Conservation (phyloP, 1,284 basidiomycete species). For the Cutaneotrichosporon sp. region DNA sequence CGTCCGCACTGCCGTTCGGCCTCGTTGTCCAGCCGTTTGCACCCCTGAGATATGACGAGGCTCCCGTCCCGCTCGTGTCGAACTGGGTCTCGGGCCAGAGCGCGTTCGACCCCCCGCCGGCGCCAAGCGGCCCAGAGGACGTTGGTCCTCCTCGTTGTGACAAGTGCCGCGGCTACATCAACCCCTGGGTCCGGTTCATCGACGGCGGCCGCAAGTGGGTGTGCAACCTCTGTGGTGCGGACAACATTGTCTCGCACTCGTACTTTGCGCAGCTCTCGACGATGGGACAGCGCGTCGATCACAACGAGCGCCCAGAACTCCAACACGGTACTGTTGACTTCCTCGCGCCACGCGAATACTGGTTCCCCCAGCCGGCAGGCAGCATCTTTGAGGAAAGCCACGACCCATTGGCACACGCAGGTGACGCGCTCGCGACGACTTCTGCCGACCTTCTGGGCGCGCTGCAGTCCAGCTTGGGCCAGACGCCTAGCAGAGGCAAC, state of each 20-base stretch:
- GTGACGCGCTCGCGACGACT: conserved; percentile 45
- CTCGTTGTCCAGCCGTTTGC: conserved; percentile 90
- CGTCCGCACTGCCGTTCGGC: conserved; percentile 81
- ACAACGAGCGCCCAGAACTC: conserved; percentile 79
- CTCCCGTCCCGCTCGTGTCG: conserved; percentile 71
- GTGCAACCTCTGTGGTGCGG: conserved; percentile 85
- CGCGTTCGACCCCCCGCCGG: conserved; percentile 68
- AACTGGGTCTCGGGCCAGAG: conserved; percentile 48
- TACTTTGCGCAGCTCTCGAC: conserved; percentile 87
- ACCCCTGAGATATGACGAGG: conserved; percentile 74
- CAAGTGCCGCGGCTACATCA: conserved; percentile 86
- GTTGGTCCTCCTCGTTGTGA: conserved; percentile 82
- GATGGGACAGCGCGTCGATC: conserved; percentile 77
- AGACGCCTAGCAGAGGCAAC: conserved; percentile 41
- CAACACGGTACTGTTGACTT: conserved; percentile 92
- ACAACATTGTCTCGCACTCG: conserved; percentile 76
- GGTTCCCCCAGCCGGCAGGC: conserved; percentile 64
- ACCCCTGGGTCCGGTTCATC: conserved; percentile 88
- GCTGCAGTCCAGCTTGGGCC: conserved; percentile 45
- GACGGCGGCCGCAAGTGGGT: conserved; percentile 84
- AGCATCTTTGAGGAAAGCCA: conserved; percentile 58
- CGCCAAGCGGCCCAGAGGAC: conserved; percentile 56
- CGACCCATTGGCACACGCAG: conserved; percentile 58
- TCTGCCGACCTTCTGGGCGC: conserved; percentile 48
- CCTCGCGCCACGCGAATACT: conserved; percentile 78